Percentiles rank a stretch among this genome's conserved stretches.
Conservation (phyloP, 2,329 filamentous ascomycete species). For the Fusarium nodosum region DNA sequence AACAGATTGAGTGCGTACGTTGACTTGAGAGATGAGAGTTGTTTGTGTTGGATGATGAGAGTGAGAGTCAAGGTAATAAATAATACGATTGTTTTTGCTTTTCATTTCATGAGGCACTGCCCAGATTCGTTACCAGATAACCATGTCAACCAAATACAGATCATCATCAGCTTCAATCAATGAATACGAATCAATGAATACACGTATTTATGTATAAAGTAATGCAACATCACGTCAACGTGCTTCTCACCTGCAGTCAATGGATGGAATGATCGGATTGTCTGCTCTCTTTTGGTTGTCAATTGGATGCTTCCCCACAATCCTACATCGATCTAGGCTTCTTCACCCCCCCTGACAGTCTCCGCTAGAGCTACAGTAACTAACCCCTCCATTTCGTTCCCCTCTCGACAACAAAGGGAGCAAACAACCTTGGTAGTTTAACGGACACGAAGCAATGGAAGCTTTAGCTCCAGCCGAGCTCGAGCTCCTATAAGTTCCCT, state of each 20-base stretch:
- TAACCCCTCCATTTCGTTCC: constrained; percentile 9
- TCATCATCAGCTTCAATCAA: background rate
- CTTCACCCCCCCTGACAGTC: constrained; percentile 18
- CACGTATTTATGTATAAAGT: constrained; percentile 8
- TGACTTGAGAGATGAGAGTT: constrained; percentile 6
- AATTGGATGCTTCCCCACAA: constrained; percentile 26
- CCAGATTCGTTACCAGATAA: background rate
- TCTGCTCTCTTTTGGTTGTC: constrained; percentile 20
- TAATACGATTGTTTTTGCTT: background rate
- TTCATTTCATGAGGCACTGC: background rate
- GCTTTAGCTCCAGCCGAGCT: constrained; percentile 13
- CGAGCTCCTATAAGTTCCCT: constrained; percentile 7
- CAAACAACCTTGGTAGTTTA: background rate
- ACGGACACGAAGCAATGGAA: constrained; percentile 3
- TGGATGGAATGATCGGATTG: constrained; percentile 19
- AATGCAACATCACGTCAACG: constrained; percentile 24
- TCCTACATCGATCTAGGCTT: constrained; percentile 14
- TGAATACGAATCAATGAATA: background rate
- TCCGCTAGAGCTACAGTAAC: constrained; percentile 13
- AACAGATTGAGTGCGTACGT: constrained; percentile 4
- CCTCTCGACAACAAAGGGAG: constrained; percentile 17
- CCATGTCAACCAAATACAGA: background rate
- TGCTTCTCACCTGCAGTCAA: constrained; percentile 19
- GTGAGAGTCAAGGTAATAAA: background rate
- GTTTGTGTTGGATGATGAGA: constrained; percentile 18